Base-by-base conservation (phyloP, 768 basidiomycete species). In the Lanmaoa rubissima region DNA sequence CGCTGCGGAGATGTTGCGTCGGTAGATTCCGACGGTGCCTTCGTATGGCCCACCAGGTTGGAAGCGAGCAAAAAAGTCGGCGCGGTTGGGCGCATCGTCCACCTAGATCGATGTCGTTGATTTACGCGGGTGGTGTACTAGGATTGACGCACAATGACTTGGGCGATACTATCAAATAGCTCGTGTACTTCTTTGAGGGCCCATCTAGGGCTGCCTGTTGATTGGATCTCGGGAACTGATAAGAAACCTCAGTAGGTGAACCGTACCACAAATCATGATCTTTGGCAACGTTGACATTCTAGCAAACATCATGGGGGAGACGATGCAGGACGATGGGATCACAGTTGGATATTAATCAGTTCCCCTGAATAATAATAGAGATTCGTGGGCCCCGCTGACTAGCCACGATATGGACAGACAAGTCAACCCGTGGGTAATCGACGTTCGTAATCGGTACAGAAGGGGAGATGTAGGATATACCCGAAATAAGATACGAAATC, bases 191-290 rank as follows among this genome's bases (percentile, higher is more conserved):
- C 90, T 34, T 89, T 80, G 53, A 88, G 81, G 0, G 89, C 88
- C 90, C 90, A 93, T 36, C 85, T 82, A 54, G 90, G 82, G 53
- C 78, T 75, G 52, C 83, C 89, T 89, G 21, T 36, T 0, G 14
- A 52, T 31, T 26, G 11, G 8, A 48, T 46, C 31, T 46, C 19
- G 40, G 31, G 1, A 24, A 32, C 7, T 21, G 5, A 41, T 4
- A 38, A 16, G 10, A 53, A 32, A 17, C 10, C 0, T 31, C 0
- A 12, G 10, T n/a, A 3, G 51, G 28, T 13, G 12, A 28, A 38
- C 38, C 55, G 10, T 60, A 72, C 73, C 73, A 42, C 67, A 69
- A 35, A 73, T 64, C 58, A 73, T 58, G 17, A 74, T 61, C 36
- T 65, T 65, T 50, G 66, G 66, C 11, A 64, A 41, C 4, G 42